Percentiles rank a stretch among this genome's conserved stretches.
phyloP scores from a whole-genome alignment of 2,329 filamentous ascomycete genomes.

The Exserohilum rostratum region DNA sequence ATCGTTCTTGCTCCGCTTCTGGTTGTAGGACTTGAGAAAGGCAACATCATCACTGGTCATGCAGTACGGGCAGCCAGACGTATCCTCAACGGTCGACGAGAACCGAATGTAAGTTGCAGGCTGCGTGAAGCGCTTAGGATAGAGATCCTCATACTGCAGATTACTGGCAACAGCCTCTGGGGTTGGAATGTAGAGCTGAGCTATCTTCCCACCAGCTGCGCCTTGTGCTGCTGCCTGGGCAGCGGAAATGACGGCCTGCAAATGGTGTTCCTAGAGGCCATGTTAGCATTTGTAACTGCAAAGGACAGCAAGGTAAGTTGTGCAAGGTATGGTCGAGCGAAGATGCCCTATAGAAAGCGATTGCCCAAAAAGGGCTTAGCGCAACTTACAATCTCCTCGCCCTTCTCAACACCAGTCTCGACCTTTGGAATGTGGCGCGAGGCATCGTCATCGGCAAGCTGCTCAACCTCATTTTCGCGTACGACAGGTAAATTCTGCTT shows the following conservation, averaged over 20 bases:
- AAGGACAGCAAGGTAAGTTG: slow-evolving; percentile 17
- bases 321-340: neutral
- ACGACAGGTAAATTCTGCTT: slow-evolving; percentile 88
- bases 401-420: slow-evolving; percentile 95
- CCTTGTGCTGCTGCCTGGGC: slow-evolving; percentile 62
- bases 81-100: slow-evolving; percentile 97
- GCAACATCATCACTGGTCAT: slow-evolving; percentile 90
- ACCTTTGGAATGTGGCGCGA: slow-evolving; percentile 83
- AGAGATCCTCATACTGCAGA: slow-evolving; percentile 87
- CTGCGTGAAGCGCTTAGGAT: slow-evolving; percentile 78
- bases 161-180: slow-evolving; percentile 67
- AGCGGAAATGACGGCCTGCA: slow-evolving; percentile 81
- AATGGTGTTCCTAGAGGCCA: slow-evolving; percentile 80
- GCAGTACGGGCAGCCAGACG: slow-evolving; percentile 87
- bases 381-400: slow-evolving; percentile 90
- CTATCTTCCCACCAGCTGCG: slow-evolving; percentile 60
- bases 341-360: slow-evolving; percentile 17
- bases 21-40: slow-evolving; percentile 84
- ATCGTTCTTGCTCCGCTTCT: slow-evolving; percentile 66
- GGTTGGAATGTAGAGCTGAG: slow-evolving; percentile 70
- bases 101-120: slow-evolving; percentile 95
- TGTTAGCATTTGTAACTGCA: slow-evolving; percentile 24
- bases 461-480: slow-evolving; percentile 88
- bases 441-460: slow-evolving; percentile 81
- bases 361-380: slow-evolving; percentile 40